These are phyloP conservation scores for Paecilomyces niveus DNA, from an alignment of 2,329 filamentous ascomycete species.

Conservation along the genomic window DNA sequence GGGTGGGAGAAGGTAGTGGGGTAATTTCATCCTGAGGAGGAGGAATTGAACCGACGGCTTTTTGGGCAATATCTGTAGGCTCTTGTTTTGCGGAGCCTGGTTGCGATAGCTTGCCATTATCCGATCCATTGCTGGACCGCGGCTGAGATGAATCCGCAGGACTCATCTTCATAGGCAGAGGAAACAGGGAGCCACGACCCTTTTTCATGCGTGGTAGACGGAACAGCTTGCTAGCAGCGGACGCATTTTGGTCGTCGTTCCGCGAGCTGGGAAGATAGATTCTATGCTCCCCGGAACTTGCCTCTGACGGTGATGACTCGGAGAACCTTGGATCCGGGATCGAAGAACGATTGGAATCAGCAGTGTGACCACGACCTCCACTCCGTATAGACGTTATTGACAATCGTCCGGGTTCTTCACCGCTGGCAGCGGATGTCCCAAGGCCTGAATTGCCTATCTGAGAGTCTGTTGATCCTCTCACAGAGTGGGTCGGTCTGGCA, in stretches of 20 bases:
- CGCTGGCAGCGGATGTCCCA: constrained; percentile 44
- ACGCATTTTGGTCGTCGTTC: constrained; percentile 49
- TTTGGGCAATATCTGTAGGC: constrained; percentile 13
- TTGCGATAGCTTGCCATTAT: constrained; percentile 19
- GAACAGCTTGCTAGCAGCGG: constrained; percentile 68
- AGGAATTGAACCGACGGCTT: constrained; percentile 18
- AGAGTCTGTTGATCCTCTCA: constrained; percentile 21
- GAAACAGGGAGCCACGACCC: constrained; percentile 73
- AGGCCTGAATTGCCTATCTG: constrained; percentile 21
- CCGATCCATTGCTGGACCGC: constrained; percentile 24
- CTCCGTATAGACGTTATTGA: constrained; percentile 39
- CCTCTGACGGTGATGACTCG: constrained; percentile 86
- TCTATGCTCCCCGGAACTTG: constrained; percentile 63
- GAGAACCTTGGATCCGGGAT: constrained; percentile 61
- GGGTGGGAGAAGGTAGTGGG: constrained; percentile 42
- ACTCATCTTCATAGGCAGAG: constrained; percentile 69
- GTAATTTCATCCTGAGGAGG: constrained; percentile 29
- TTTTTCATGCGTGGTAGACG: constrained; percentile 69
- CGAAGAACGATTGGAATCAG: constrained; percentile 55
- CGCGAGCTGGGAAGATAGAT: constrained; percentile 55
- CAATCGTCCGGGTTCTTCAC: constrained; percentile 54
- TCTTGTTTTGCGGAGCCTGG: constrained; percentile 13
- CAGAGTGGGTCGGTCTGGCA: constrained; percentile 13
- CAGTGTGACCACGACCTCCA: constrained; percentile 53
- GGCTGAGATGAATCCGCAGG: constrained; percentile 35